Evolutionary conservation across 257 asterid species (phyloP).

Genomic region (Pogostemon cablin): DNA sequence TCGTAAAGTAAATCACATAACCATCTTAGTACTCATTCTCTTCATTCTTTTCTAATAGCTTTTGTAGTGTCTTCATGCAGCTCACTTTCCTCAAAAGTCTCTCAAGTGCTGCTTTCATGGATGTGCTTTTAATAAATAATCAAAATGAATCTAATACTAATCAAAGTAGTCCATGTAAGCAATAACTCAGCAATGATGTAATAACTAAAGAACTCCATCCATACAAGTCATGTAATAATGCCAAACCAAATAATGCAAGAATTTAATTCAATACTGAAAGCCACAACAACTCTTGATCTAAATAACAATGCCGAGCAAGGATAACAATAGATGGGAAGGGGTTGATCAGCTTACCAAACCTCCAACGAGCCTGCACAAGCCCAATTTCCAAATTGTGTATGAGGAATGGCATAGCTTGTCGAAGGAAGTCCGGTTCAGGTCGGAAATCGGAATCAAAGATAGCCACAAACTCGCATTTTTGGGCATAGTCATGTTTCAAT

Average conservation of each 20-base stretch:
- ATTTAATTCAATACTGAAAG: background rate
- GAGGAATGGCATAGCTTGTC: constrained; percentile 53
- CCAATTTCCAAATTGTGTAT: constrained; percentile 57
- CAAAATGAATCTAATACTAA: background rate
- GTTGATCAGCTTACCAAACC: constrained; percentile 49
- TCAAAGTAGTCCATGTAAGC: background rate
- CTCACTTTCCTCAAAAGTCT: background rate
- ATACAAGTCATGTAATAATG: background rate
- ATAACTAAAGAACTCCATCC: background rate
- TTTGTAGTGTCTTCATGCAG: background rate
- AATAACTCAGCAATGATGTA: background rate
- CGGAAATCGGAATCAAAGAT: constrained; percentile 76
- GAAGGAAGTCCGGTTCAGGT: constrained; percentile 65
- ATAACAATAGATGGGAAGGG: background rate
- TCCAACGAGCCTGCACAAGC: constrained; percentile 74
- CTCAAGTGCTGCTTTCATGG: background rate
- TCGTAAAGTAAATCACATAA: too few relatives aligned
- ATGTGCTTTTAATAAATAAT: background rate
- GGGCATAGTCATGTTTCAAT: constrained; percentile 47
- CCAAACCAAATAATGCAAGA: background rate
- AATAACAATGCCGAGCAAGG: background rate
- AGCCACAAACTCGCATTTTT: constrained; percentile 62
- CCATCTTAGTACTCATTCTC: too few relatives aligned
- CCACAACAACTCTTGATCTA: background rate
- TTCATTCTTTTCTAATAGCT: background rate